Percentiles rank a stretch among this genome's conserved stretches.
These are phyloP conservation scores for Polyporus tsugae DNA, from an alignment of 1,284 basidiomycete species.

Conservation along the genomic window DNA sequence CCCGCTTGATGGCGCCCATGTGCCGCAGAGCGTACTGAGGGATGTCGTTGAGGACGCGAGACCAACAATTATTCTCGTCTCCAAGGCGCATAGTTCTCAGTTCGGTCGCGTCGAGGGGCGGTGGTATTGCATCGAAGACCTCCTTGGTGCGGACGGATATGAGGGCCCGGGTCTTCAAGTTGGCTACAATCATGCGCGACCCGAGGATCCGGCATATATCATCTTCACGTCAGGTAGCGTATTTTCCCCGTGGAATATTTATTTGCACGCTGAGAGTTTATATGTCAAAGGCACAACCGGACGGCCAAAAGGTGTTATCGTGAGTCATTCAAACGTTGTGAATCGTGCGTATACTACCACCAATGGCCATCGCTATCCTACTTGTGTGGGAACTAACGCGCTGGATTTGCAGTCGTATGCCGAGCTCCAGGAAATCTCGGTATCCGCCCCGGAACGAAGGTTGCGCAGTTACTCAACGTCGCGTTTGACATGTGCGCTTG, in stretches of 20 bases:
- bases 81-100: background rate
- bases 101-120: background rate
- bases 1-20: conserved; percentile 59
- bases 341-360: conserved; percentile 49
- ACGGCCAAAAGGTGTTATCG: conserved; percentile 60
- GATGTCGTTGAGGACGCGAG: conserved; percentile 55
- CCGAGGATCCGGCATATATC: conserved; percentile 54
- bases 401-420: conserved; percentile 49
- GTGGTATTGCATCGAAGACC: conserved; percentile 10
- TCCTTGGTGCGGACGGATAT: conserved; percentile 23
- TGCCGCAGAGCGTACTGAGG: conserved; percentile 54
- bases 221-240: conserved; percentile 61
- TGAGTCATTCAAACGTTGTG: conserved; percentile 58
- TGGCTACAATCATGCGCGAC: conserved; percentile 34
- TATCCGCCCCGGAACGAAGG: conserved; percentile 55
- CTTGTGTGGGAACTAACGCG: background rate
- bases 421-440: conserved; percentile 57
- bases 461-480: conserved; percentile 62
- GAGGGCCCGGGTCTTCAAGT: background rate
- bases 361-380: background rate
- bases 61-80: conserved; percentile 34
- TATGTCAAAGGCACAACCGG: conserved; percentile 50
- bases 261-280: background rate
- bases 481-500: conserved; percentile 67
- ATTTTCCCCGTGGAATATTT: too few relatives aligned